Conservation (phyloP, 2,329 filamentous ascomycete genomes). For the Endoconidiophora laricicola region DNA sequence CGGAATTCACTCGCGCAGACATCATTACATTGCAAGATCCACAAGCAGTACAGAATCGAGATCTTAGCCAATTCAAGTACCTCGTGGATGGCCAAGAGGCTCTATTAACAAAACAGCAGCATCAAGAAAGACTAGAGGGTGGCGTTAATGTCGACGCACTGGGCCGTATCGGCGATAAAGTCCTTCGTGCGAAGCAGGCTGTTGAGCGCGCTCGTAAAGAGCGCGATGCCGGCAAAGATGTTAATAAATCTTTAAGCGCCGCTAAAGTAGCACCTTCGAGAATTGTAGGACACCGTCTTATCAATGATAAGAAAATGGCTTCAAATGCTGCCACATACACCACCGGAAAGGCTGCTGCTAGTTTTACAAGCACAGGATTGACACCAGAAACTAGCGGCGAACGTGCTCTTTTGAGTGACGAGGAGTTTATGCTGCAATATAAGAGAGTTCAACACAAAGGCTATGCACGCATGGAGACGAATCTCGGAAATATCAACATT, state of each 20-base stretch:
- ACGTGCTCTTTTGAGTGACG: slow-evolving; percentile 71
- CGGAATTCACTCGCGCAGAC: slow-evolving; percentile 73
- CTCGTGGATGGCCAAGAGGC: slow-evolving; percentile 64
- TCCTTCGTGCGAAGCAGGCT: slow-evolving; percentile 78
- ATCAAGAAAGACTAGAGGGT: slow-evolving; percentile 45
- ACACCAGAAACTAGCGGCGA: slow-evolving; percentile 83
- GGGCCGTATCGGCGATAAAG: slow-evolving; percentile 64
- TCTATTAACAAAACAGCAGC: slow-evolving; percentile 51
- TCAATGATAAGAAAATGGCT: slow-evolving; percentile 43
- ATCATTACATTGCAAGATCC: slow-evolving; percentile 95
- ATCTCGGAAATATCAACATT: slow-evolving; percentile 66
- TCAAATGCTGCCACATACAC: slow-evolving; percentile 85
- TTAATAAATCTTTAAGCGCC: slow-evolving; percentile 33
- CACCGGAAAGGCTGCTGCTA: slow-evolving; percentile 77
- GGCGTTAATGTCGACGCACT: slow-evolving; percentile 67
- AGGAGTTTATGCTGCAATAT: slow-evolving; percentile 92
- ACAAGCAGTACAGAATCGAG: slow-evolving; percentile 67
- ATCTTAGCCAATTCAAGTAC: slow-evolving; percentile 79
- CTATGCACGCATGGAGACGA: slow-evolving; percentile 81
- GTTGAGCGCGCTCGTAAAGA: slow-evolving; percentile 79
- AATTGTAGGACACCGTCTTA: slow-evolving; percentile 20
- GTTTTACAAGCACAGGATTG: slow-evolving; percentile 85
- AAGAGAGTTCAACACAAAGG: slow-evolving; percentile 78
- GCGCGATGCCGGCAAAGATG: slow-evolving; percentile 41
- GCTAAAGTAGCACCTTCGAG: slow-evolving; percentile 12